phyloP scores from a whole-genome alignment of 1,284 basidiomycete species.

The Pseudozyma thailandica region DNA sequence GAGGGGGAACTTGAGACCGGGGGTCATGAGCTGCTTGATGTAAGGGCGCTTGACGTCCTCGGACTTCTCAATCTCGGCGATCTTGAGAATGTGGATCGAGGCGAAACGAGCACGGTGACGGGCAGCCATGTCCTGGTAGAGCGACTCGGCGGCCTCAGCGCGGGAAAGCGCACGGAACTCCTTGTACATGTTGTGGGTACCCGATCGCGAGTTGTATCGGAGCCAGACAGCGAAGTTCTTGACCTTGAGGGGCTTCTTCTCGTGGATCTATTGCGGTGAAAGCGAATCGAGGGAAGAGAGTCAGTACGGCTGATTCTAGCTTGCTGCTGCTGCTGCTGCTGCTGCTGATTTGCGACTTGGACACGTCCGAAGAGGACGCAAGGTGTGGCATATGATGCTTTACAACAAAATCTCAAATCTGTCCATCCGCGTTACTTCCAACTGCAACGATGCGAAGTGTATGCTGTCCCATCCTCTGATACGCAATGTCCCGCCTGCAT shows the following conservation, averaged over 20 bases:
- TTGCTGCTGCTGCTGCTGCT: too few relatives aligned
- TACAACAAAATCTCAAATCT: too few relatives aligned
- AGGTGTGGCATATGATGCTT: too few relatives aligned
- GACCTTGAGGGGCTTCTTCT: constrained; percentile 96
- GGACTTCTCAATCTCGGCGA: constrained; percentile 90
- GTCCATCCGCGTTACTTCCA: too few relatives aligned
- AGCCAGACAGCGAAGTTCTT: constrained; percentile 99
- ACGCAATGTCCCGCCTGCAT: neutral
- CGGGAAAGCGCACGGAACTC: constrained; percentile 97
- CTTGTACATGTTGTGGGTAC: constrained; percentile 73
- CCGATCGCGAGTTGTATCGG: constrained; percentile 78
- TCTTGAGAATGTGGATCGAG: constrained; percentile 95
- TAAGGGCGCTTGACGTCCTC: constrained; percentile 86
- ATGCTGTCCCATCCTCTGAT: too few relatives aligned
- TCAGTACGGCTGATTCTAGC: constrained; percentile 18
- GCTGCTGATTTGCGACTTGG: too few relatives aligned
- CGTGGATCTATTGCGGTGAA: constrained; percentile 69
- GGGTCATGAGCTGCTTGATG: constrained; percentile 93
- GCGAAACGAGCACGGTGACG: constrained; percentile 98
- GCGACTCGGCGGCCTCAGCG: constrained; percentile 91
- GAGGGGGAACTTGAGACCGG: constrained; percentile 95
- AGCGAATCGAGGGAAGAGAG: neutral
- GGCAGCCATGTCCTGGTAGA: constrained; percentile 99
- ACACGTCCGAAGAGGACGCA: too few relatives aligned
- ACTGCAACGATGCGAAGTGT: too few relatives aligned